Evolutionary conservation across 495 filamentous ascomycete species (phyloP).

Genomic region (Ramalina intermedia): DNA sequence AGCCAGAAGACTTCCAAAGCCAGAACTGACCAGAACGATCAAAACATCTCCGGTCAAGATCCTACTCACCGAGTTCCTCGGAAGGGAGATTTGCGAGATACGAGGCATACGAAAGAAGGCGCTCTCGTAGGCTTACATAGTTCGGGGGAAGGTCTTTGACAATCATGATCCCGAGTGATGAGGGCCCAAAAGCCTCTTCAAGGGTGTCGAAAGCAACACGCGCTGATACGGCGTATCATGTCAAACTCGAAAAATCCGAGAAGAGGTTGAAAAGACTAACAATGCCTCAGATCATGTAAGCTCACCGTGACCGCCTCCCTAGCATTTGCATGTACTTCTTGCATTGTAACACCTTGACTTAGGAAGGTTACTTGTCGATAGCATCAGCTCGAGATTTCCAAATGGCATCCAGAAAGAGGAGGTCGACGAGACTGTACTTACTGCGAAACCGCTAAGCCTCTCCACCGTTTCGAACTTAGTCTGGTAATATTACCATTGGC

Average conservation of each 20-base stretch:
- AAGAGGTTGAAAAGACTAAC: conserved; percentile 10
- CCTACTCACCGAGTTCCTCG: conserved; percentile 49
- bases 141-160: conserved; percentile 66
- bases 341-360: too few species aligned
- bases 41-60: background rate
- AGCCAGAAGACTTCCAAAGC: background rate
- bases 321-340: background rate
- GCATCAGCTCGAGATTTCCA: too few species aligned
- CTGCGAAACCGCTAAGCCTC: too few species aligned
- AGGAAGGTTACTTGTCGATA: too few species aligned
- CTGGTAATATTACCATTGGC: too few species aligned
- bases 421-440: too few species aligned
- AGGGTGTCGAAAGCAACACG: conserved; percentile 59
- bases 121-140: conserved; percentile 52
- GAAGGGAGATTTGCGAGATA: conserved; percentile 73
- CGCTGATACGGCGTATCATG: conserved; percentile 29
- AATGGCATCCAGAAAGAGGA: too few species aligned
- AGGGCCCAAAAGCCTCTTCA: conserved; percentile 77
- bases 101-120: conserved; percentile 72
- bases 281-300: conserved; percentile 33
- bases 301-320: conserved; percentile 37
- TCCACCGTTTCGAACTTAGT: too few species aligned
- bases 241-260: conserved; percentile 11
- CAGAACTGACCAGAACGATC: background rate
- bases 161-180: conserved; percentile 82